These are phyloP conservation scores for Leptographium flavum DNA, from an alignment of 2,329 filamentous ascomycete species.

Conservation along the genomic window DNA sequence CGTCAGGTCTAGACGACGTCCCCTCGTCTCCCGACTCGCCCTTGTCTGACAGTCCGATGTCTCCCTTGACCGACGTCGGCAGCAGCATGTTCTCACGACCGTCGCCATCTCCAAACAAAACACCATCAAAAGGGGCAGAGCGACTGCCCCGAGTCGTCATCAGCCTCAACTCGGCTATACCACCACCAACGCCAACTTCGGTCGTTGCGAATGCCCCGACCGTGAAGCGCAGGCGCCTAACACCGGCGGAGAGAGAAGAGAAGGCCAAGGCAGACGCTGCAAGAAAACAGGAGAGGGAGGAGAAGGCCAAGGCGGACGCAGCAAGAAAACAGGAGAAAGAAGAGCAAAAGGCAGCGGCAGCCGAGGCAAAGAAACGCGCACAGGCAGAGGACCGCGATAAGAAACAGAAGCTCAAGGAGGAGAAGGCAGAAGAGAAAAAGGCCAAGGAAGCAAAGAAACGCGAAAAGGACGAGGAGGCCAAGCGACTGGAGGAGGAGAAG, in stretches of 20 bases:
- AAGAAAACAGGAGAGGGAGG: constrained; percentile 19
- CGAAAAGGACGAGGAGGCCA: constrained; percentile 38
- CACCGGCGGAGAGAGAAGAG: constrained; percentile 23
- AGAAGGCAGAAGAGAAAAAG: constrained; percentile 14
- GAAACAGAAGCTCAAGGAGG: constrained; percentile 25
- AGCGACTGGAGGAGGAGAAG: constrained; percentile 25
- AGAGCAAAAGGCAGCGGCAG: constrained; percentile 21
- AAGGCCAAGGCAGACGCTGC: constrained; percentile 24
- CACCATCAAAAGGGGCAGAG: constrained; percentile 13
- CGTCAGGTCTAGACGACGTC: constrained; percentile 4
- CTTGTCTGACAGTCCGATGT: constrained; percentile 16
- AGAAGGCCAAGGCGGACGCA: constrained; percentile 23
- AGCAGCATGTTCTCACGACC: constrained; percentile 24
- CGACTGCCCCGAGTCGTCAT: constrained; percentile 8
- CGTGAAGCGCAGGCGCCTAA: constrained; percentile 32
- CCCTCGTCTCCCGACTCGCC: neutral
- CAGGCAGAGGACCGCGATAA: constrained; percentile 17
- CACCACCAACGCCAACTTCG: neutral
- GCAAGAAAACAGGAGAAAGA: constrained; percentile 21
- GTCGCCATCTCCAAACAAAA: constrained; percentile 22
- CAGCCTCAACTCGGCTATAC: constrained; percentile 5
- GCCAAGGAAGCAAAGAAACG: constrained; percentile 31
- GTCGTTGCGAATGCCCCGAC: constrained; percentile 14
- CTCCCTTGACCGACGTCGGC: constrained; percentile 25
- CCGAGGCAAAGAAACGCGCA: constrained; percentile 22